Evolutionary conservation across 805 yeast genomes (phyloP).

Genomic region (Wickerhamomyces kurtzmanii): DNA sequence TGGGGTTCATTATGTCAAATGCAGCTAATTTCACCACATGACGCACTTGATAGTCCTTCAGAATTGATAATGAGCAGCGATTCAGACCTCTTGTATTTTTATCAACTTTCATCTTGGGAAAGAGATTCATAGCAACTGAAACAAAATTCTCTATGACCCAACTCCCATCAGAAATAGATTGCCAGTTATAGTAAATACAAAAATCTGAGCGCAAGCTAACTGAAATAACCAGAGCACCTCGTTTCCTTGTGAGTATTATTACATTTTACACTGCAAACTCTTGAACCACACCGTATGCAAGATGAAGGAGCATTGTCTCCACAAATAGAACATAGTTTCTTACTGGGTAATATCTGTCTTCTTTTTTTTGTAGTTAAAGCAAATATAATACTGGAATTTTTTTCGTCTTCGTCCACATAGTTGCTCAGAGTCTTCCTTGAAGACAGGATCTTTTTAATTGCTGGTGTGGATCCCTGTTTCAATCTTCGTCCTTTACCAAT

Average conservation of each 20-base stretch:
- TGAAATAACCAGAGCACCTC: conserved; percentile 25
- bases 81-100: too few relatives aligned
- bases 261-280: conserved; percentile 33
- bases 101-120: too few relatives aligned
- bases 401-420: conserved; percentile 31
- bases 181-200: too few relatives aligned
- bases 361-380: conserved; percentile 20
- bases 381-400: conserved; percentile 19
- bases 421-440: conserved; percentile 31
- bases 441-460: conserved; percentile 25
- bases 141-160: too few relatives aligned
- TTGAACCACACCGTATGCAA: conserved; percentile 29
- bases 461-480: conserved; percentile 17
- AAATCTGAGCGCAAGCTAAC: not conserved
- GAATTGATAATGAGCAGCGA: too few relatives aligned
- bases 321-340: conserved; percentile 35
- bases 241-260: conserved; percentile 31
- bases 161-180: too few relatives aligned
- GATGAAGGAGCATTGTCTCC: conserved; percentile 30
- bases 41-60: too few relatives aligned
- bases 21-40: too few relatives aligned
- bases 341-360: conserved; percentile 21
- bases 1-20: too few relatives aligned
- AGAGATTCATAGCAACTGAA: too few relatives aligned
- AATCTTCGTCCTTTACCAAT: conserved; percentile 3